Base-by-base conservation (phyloP, 495 filamentous ascomycete species). In the Aspergillus incahuasiensis region DNA sequence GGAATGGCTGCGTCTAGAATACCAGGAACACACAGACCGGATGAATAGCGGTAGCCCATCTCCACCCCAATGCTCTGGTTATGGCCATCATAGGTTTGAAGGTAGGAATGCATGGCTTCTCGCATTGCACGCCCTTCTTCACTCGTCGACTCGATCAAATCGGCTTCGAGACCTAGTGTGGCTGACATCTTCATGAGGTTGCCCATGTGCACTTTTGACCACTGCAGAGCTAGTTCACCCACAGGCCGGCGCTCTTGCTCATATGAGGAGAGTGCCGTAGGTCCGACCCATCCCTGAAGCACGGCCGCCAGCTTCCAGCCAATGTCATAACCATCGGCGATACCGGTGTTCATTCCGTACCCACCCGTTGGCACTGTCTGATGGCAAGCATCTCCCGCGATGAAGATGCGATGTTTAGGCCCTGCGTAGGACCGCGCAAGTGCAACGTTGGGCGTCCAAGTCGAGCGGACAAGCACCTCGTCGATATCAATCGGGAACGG, bases 301-400 rank as follows among this genome's bases (percentile, higher is more conserved):
- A 62, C 49, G 0, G 63, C 61, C 1, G 65, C 61, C 1, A 74
- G 52, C 35, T 66, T 69, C 69, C 68, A 74, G 20, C 56, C 66
- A 2, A 72, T 52, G 53, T 69, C 61, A 42, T 52, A 52, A 5
- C 61, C 63, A 55, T 74, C 71, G 12, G 46, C 64, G n/a, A 71
- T 34, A 2, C 63, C 68, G 7, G 55, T 66, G 43, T 73, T 71
- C 62, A 71, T 66, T 2, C 67, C 67, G 39, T 68, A 61, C 0
- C 68, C 68, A 16, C 68, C 70, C 11, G 58, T 34, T 16, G 68
- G 61, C 30, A 58, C 54, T 7, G 55, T 47, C 44, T 47, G 44
- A 8, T 47, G 44, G 13, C 21, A 22, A 6, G 44, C 24, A 30
- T 47, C 44, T 7, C 44, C 44, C 1, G 44, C 22, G 5, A 47